A percentile compares a stretch with the other conserved stretches of the same genome.
Conservation (phyloP, 1,139 yeast species). For the Candida glucosophila region DNA sequence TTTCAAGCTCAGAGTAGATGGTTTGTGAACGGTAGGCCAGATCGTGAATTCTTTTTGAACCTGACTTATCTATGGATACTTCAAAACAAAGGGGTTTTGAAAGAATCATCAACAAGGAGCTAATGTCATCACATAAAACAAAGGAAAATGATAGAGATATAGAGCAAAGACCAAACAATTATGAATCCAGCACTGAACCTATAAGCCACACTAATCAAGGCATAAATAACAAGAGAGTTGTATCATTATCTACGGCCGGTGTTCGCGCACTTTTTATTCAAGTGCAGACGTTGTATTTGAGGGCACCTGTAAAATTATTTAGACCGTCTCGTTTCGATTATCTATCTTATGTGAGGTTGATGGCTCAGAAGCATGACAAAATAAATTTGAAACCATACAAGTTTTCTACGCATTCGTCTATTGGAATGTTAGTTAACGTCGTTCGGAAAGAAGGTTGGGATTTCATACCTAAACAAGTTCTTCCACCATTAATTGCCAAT, state of each 20-base stretch:
- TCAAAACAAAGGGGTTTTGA: too few relatives aligned
- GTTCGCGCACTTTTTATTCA: slow-evolving; percentile 78
- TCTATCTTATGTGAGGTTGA: slow-evolving; percentile 54
- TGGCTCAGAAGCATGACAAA: slow-evolving; percentile 40
- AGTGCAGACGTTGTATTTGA: slow-evolving; percentile 63
- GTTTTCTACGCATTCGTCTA: slow-evolving; percentile 64
- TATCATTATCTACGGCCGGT: slow-evolving; percentile 62
- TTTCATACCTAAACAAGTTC: slow-evolving; percentile 72
- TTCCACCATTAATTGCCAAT: slow-evolving; percentile 85
- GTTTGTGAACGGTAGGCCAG: too few relatives aligned
- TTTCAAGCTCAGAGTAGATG: too few relatives aligned
- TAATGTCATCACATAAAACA: too few relatives aligned
- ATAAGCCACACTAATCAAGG: neutral
- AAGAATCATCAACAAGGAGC: too few relatives aligned
- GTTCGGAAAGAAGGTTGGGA: slow-evolving; percentile 76
- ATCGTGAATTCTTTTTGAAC: too few relatives aligned
- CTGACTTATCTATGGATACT: too few relatives aligned
- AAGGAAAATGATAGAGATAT: too few relatives aligned
- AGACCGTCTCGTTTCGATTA: slow-evolving; percentile 88
- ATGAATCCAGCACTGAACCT: too few relatives aligned
- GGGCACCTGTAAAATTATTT: slow-evolving; percentile 81
- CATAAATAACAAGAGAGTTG: slow-evolving; percentile 24
- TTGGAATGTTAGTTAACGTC: slow-evolving; percentile 67
- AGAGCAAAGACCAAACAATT: too few relatives aligned
- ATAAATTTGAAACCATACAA: slow-evolving; percentile 52